Conservation (phyloP, 2,329 filamentous ascomycete genomes). For the Sphaerulina musiva region DNA sequence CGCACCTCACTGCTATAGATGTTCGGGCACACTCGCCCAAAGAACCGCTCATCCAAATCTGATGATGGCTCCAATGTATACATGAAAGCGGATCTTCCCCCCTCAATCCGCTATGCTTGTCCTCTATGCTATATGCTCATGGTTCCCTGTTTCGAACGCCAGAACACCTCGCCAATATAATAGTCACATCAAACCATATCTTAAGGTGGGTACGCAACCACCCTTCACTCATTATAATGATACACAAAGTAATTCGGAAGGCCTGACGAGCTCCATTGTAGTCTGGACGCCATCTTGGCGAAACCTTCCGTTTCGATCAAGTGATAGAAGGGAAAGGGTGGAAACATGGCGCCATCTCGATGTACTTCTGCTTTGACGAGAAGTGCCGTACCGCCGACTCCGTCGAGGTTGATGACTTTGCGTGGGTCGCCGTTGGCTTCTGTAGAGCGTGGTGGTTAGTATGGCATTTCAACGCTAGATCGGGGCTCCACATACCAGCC, state of each 20-base stretch:
- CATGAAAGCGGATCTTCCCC: not conserved
- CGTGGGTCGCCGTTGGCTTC: slow-evolving; percentile 29
- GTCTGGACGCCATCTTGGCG: slow-evolving; percentile 85
- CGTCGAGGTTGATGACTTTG: slow-evolving; percentile 63
- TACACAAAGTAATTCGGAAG: slow-evolving; percentile 93
- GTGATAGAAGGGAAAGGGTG: slow-evolving; percentile 91
- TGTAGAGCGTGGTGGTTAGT: slow-evolving; percentile 10
- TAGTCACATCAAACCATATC: slow-evolving; percentile 18
- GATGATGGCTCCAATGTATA: not conserved
- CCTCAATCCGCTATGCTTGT: not conserved
- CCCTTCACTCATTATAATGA: slow-evolving; percentile 12
- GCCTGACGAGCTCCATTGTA: slow-evolving; percentile 82
- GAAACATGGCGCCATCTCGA: slow-evolving; percentile 97
- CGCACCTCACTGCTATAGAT: no score
- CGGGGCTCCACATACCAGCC: slow-evolving; percentile 42
- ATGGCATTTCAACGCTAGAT: not conserved
- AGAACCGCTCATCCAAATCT: not conserved
- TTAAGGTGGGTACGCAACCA: not conserved
- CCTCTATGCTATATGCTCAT: slow-evolving; percentile 5
- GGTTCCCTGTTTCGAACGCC: not conserved
- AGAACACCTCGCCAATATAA: slow-evolving; percentile 4
- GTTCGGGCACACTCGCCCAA: not conserved
- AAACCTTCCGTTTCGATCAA: slow-evolving; percentile 97
- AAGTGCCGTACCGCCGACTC: slow-evolving; percentile 86
- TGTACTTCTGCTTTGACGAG: slow-evolving; percentile 96